Percentiles rank a stretch among this genome's conserved stretches.
phyloP scores from a whole-genome alignment of 2,329 filamentous ascomycete genomes.

The Clarireedia sp. region DNA sequence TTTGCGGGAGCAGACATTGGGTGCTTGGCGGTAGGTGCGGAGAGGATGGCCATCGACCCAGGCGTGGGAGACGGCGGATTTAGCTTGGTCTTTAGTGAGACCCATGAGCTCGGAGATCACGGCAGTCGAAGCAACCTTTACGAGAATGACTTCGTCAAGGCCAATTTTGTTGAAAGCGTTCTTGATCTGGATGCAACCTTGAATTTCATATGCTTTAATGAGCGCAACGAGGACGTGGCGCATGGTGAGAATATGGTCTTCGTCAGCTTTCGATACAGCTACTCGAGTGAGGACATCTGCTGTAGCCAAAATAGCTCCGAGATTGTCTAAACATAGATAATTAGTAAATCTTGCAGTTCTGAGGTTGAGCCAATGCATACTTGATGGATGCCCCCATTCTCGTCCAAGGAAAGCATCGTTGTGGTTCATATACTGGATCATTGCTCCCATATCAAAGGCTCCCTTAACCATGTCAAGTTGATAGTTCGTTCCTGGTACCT shows the following conservation, averaged over 20 bases:
- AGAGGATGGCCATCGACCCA: conserved; percentile 34
- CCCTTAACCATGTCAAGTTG: conserved; percentile 33
- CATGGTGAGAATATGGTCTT: conserved; percentile 26
- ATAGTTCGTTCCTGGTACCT: conserved; percentile 32
- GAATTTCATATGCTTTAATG: conserved; percentile 37
- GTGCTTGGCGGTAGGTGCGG: conserved; percentile 29
- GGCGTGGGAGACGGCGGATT: conserved; percentile 32
- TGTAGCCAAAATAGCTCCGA: conserved; percentile 32
- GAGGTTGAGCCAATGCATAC: conserved; percentile 8
- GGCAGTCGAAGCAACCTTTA: conserved; percentile 35
- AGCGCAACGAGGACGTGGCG: conserved; percentile 28
- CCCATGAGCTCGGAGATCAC: conserved; percentile 33
- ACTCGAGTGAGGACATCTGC: conserved; percentile 21
- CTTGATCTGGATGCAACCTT: conserved; percentile 31
- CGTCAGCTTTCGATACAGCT: neutral
- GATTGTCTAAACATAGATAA: conserved; percentile 28
- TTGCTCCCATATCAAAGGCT: conserved; percentile 32
- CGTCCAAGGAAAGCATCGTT: conserved; percentile 34
- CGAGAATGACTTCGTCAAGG: conserved; percentile 35
- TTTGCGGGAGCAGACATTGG: conserved; percentile 33
- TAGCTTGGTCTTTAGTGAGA: conserved; percentile 29
- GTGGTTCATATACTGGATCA: conserved; percentile 36
- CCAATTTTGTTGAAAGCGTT: conserved; percentile 35
- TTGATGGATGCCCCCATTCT: conserved; percentile 38
- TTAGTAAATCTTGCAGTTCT: neutral